phyloP scores from a whole-genome alignment of 2,329 filamentous ascomycete genomes.

The Knoxdaviesia capensis region DNA sequence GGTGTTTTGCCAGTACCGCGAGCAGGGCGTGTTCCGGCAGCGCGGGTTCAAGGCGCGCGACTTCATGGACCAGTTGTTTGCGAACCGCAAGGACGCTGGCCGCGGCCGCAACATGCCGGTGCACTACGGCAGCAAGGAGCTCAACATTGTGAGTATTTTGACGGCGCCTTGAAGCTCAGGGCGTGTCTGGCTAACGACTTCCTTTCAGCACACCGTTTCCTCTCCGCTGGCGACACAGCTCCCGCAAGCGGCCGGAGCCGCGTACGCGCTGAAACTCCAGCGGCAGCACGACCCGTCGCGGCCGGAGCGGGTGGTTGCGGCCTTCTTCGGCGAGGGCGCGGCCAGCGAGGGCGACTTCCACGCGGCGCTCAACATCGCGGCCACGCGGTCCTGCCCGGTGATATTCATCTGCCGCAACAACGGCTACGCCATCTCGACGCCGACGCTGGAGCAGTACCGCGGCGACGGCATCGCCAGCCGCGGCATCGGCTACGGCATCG shows the following conservation, averaged over 20 bases:
- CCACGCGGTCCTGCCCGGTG: conserved; percentile 69
- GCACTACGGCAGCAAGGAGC: conserved; percentile 70
- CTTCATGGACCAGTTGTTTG: conserved; percentile 92
- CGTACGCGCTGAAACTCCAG: conserved; percentile 73
- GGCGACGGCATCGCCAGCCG: conserved; percentile 80
- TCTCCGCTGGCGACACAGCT: conserved; percentile 78
- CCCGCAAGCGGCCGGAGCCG: conserved; percentile 70
- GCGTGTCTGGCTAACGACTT: background rate
- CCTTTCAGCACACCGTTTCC: conserved; percentile 51
- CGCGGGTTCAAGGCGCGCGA: conserved; percentile 71
- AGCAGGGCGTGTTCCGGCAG: conserved; percentile 79
- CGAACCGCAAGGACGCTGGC: conserved; percentile 63
- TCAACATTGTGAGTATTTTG: conserved; percentile 52
- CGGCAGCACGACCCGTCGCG: conserved; percentile 48
- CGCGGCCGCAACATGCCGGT: conserved; percentile 90
- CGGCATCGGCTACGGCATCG: conserved; percentile 81
- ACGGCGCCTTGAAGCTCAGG: background rate
- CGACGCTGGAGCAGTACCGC: conserved; percentile 76
- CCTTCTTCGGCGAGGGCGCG: conserved; percentile 82
- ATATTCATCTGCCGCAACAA: conserved; percentile 89
- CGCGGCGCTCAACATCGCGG: conserved; percentile 75
- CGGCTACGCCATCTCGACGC: conserved; percentile 77
- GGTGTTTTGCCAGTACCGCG: conserved; percentile 85
- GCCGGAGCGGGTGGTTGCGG: conserved; percentile 50
- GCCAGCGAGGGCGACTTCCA: conserved; percentile 87